Percentiles rank a stretch among this genome's conserved stretches.
These are phyloP conservation scores for Protomyces pachydermus DNA, from an alignment of 1,139 yeast species.

Conservation along the genomic window DNA sequence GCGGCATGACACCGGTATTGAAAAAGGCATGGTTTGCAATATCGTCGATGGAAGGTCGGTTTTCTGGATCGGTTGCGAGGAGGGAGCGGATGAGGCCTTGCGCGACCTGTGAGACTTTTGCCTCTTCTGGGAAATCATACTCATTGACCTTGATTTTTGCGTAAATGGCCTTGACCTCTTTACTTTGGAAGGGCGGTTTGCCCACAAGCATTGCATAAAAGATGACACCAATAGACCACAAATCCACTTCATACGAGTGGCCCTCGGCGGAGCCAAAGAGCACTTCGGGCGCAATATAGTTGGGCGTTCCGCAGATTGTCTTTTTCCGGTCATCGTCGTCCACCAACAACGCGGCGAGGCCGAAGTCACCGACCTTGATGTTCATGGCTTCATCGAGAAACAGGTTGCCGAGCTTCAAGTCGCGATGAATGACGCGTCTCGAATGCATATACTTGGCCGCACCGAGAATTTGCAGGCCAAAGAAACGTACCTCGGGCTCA, in stretches of 20 bases:
- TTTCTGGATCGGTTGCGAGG: conserved; percentile 69
- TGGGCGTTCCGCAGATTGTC: conserved; percentile 92
- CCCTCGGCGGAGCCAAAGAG: conserved; percentile 68
- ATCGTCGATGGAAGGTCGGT: conserved; percentile 75
- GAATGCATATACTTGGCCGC: conserved; percentile 77
- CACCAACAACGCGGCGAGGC: conserved; percentile 91
- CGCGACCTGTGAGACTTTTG: conserved; percentile 66
- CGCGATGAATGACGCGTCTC: conserved; percentile 84
- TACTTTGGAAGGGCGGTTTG: conserved; percentile 90
- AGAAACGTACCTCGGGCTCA: conserved; percentile 87
- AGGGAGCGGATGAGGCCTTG: conserved; percentile 64
- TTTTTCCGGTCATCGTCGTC: conserved; percentile 83
- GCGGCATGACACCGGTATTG: conserved; percentile 72
- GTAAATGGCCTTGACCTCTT: conserved; percentile 88
- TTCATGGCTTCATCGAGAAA: conserved; percentile 71
- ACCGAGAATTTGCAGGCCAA: conserved; percentile 88
- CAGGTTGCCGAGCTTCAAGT: conserved; percentile 88
- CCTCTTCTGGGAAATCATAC: conserved; percentile 71
- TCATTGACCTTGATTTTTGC: conserved; percentile 84
- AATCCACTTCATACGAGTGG: conserved; percentile 92
- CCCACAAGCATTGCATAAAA: conserved; percentile 92
- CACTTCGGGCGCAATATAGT: conserved; percentile 98
- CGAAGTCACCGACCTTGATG: conserved; percentile 92
- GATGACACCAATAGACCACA: conserved; percentile 98
- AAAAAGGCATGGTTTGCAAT: conserved; percentile 81